Evolutionary conservation across 2,329 filamentous ascomycete genomes (phyloP).

Genomic region (Fusarium fracticaudum): DNA sequence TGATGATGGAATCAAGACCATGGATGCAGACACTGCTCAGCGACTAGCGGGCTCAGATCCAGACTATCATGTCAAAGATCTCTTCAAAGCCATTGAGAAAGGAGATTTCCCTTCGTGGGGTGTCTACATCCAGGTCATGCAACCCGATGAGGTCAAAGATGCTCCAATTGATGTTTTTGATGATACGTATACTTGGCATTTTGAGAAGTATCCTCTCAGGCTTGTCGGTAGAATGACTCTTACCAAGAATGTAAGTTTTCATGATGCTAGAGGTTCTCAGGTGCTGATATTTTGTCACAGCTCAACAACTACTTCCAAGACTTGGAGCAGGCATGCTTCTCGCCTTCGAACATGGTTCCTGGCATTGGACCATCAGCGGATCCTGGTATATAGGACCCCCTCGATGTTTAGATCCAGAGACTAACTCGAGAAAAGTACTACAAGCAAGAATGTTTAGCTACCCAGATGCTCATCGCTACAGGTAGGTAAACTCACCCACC

Average conservation of each 20-base stretch:
- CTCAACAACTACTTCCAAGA: conserved; percentile 74
- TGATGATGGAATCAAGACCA: conserved; percentile 56
- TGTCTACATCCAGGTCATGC: conserved; percentile 70
- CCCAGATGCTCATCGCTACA: conserved; percentile 69
- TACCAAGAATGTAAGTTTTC: conserved; percentile 63
- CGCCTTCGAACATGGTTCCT: conserved; percentile 71
- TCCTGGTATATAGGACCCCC: conserved; percentile 44
- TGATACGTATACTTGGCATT: conserved; percentile 75
- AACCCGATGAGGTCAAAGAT: conserved; percentile 68
- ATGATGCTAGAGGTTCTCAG: rapidly evolving
- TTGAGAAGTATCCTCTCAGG: conserved; percentile 68
- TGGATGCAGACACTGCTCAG: conserved; percentile 52
- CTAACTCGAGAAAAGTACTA: conserved; percentile 49
- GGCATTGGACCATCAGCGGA: conserved; percentile 71
- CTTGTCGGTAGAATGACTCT: conserved; percentile 70
- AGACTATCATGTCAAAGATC: conserved; percentile 55
- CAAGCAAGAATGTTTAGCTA: conserved; percentile 70
- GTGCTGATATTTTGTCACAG: not conserved
- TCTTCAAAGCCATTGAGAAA: conserved; percentile 61
- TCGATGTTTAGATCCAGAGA: rapidly evolving
- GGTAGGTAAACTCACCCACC: rapidly evolving
- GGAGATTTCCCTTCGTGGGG: conserved; percentile 72
- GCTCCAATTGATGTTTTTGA: conserved; percentile 74
- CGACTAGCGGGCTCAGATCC: conserved; percentile 57
- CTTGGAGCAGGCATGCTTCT: conserved; percentile 74